Percentiles rank a stretch among this genome's conserved stretches.
Evolutionary conservation across 148 eudicot species (phyloP).

Genomic region (Chenopodium formosanum): DNA sequence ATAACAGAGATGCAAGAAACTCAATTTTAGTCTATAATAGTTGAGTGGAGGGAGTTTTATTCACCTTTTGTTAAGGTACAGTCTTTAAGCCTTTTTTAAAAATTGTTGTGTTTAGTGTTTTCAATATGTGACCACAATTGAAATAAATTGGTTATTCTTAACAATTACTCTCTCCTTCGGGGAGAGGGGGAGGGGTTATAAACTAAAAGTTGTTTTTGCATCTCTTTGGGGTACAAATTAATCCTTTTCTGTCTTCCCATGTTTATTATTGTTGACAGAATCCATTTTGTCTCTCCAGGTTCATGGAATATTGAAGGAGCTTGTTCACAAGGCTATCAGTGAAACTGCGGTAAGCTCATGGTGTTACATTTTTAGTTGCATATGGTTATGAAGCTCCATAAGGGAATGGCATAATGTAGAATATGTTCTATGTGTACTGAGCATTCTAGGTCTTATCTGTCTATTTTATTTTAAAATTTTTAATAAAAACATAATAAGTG

Average conservation of each 20-base stretch:
- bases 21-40: no score
- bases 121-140: background rate
- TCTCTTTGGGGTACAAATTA: background rate
- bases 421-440: background rate
- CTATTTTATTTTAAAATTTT: background rate
- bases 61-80: no score
- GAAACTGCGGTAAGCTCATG: constrained; percentile 66
- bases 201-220: background rate
- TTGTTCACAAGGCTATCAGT: constrained; percentile 78
- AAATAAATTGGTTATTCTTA: background rate
- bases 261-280: constrained; percentile 15
- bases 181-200: background rate
- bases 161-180: background rate
- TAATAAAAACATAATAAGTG: background rate
- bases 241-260: background rate
- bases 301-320: constrained; percentile 82
- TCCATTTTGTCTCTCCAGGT: constrained; percentile 48
- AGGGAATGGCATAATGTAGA: background rate
- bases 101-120: background rate
- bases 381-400: background rate
- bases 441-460: background rate
- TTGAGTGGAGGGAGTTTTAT: no score
- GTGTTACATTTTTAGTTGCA: no score
- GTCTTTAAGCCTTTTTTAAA: background rate
- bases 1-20: no score